These are phyloP conservation scores for Globisporangium megalacanthum DNA, from an alignment of 352 stramenopile genomes.

Conservation along the genomic window DNA sequence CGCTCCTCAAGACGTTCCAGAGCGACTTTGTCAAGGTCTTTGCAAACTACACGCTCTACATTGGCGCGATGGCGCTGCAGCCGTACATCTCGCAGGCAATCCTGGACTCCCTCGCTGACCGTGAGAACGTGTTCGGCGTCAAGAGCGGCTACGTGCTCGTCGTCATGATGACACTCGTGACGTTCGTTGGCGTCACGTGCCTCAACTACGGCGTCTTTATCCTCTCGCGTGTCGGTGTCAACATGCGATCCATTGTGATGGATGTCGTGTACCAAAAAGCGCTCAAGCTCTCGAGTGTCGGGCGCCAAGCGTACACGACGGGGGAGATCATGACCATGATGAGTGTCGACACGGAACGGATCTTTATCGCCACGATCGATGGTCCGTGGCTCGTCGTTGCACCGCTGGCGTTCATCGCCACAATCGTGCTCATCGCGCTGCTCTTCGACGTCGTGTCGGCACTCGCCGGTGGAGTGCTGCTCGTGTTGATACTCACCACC, in stretches of 20 bases:
- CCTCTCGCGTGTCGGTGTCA: constrained; percentile 14
- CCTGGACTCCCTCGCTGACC: constrained; percentile 15
- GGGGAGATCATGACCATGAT: constrained; percentile 23
- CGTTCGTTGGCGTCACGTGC: constrained; percentile 14
- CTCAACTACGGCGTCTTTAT: constrained; percentile 20
- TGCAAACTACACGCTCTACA: too few relatives aligned
- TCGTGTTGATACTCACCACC: constrained; percentile 2
- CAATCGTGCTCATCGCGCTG: constrained; percentile 16
- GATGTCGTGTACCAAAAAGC: constrained; percentile 17
- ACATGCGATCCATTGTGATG: constrained; percentile 20
- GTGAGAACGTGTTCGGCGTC: constrained; percentile 9
- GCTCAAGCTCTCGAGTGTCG: constrained; percentile 13
- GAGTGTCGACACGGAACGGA: constrained; percentile 23
- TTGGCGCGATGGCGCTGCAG: constrained; percentile 11
- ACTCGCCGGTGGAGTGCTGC: constrained; percentile 1
- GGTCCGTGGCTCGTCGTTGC: constrained; percentile 4
- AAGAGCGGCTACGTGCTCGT: constrained; percentile 19
- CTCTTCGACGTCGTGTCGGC: constrained; percentile 6
- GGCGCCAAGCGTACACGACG: constrained; percentile 16
- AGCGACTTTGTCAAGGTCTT: too few relatives aligned
- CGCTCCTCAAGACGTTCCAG: too few relatives aligned
- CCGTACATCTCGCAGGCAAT: constrained; percentile 20
- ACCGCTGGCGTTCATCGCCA: constrained; percentile 11
- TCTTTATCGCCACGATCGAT: constrained; percentile 16
- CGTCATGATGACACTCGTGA: constrained; percentile 11